phyloP scores from a whole-genome alignment of 2,329 filamentous ascomycete genomes.

The Beauveria sp. region DNA sequence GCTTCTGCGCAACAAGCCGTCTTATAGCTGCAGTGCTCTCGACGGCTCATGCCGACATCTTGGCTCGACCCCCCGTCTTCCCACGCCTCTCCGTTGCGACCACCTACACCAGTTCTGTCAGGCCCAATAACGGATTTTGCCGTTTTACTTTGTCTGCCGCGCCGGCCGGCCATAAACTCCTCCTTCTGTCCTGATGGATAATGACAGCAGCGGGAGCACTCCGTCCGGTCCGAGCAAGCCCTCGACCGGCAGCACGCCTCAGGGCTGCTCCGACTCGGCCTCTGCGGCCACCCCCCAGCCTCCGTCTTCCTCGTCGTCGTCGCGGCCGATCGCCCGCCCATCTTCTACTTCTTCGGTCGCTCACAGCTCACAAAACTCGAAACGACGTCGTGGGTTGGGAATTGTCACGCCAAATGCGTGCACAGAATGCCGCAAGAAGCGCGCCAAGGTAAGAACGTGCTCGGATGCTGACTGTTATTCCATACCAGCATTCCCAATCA shows the following conservation, averaged over 20 bases:
- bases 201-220: conserved; percentile 23
- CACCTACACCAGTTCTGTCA: not conserved
- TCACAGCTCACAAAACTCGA: conserved; percentile 31
- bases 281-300: conserved; percentile 11
- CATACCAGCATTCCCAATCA: not conserved
- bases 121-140: not conserved
- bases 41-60: not conserved
- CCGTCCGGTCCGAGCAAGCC: conserved; percentile 23
- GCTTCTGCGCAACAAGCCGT: not conserved
- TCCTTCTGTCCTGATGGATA: conserved; percentile 22
- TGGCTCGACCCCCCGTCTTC: too few relatives aligned
- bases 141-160: not conserved
- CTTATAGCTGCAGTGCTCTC: too few relatives aligned
- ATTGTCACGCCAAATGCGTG: conserved; percentile 54
- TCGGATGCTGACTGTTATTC: not conserved
- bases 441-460: conserved; percentile 43
- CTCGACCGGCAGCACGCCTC: conserved; percentile 28
- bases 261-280: conserved; percentile 14
- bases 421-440: conserved; percentile 55
- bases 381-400: conserved; percentile 46
- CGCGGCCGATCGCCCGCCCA: not conserved
- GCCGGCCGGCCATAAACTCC: not conserved
- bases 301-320: conserved; percentile 13
- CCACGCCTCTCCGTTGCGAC: not conserved
- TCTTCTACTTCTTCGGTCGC: conserved; percentile 7